Base-by-base conservation (phyloP, 2,329 filamentous ascomycete genomes). In the Teratosphaeria pseudoeucalypti region DNA sequence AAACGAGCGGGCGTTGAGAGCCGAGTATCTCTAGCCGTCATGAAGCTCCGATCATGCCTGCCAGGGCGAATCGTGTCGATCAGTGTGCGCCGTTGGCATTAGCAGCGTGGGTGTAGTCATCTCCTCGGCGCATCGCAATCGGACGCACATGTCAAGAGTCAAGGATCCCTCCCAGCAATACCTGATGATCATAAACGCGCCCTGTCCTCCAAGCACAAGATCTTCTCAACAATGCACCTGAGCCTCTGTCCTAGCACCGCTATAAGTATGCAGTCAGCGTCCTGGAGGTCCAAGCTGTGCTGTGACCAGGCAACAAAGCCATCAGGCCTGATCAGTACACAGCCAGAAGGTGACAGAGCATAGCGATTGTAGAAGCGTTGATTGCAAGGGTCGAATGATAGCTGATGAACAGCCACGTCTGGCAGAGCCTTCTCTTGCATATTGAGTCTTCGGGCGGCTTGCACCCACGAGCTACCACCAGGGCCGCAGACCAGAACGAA, bases 401-500 rank as follows among this genome's bases (percentile, higher is more conserved):
- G 43, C 43, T 49, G 43, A n/a, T 23, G 43, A 23, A 49, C 5
- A 49, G 16, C 43, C 19, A 49, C 9, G 10, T 23, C 7, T 2
- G 43, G 43, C 43, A 49, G 7, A 19, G 16, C 3, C 43, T n/a
- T 49, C 43, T 49, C 16, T 19, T 19, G 16, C 11, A 16, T 16
- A 3, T 49, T 49, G 19, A 49, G 16, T 6, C 19, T 49, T 23
- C 19, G 23, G 32, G 53, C 57, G 23, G 58, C 58, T 29, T 56
- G 49, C 12, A 57, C 19, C 60, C 60, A 62, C 34, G 19, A 34
- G 14, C 26, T 32, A 54, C 53, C 53, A 23, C 56, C 37, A 12
- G 55, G 52, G 53, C 60, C 60, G 26, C 54, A 52, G n/a, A 62
- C 43, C 32, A 62, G 55, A 49, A 60, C 52, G 39, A 60, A 60